phyloP scores from a whole-genome alignment of 345 rosid genomes.

The Euphorbia pulcherrima region DNA sequence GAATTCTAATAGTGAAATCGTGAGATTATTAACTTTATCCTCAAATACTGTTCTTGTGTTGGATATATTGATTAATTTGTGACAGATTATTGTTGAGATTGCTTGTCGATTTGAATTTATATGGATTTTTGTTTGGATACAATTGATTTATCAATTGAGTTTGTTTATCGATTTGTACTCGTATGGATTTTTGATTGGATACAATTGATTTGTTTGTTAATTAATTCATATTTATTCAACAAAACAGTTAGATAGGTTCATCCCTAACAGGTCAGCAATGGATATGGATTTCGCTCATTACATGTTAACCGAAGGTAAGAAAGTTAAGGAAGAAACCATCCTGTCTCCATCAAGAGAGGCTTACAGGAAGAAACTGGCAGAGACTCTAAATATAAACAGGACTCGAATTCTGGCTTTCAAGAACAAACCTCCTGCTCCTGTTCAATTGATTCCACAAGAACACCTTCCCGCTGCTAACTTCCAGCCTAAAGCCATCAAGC shows the following conservation, averaged over 20 bases:
- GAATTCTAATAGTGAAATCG: conserved; percentile 43
- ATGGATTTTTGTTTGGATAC: too few species aligned
- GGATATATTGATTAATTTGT: too few species aligned
- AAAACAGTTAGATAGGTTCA: conserved; percentile 15
- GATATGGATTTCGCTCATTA: conserved; percentile 20
- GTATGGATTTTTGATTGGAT: not conserved
- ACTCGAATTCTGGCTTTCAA: conserved; percentile 67
- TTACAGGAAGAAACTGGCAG: conserved; percentile 58
- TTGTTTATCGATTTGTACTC: too few species aligned
- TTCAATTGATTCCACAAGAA: conserved; percentile 23
- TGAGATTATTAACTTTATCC: conserved; percentile 2
- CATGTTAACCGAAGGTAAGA: conserved; percentile 34
- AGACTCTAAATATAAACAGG: conserved; percentile 52
- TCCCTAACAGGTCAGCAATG: conserved; percentile 20
- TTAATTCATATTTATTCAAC: not conserved
- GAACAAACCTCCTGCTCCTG: conserved; percentile 52
- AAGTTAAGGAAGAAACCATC: conserved; percentile 46
- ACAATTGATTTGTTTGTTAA: not conserved
- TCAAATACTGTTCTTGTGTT: not conserved
- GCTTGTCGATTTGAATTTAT: too few species aligned
- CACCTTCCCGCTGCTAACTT: conserved; percentile 2
- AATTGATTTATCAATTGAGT: too few species aligned
- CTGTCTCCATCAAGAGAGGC: conserved; percentile 57
- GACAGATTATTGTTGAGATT: not conserved
- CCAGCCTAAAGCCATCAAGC: conserved; percentile 7